Evolutionary conservation across 345 rosid genomes (phyloP), one percentile per base, ranked within the genome.

Genomic region (Abelmoschus esculentus): DNA sequence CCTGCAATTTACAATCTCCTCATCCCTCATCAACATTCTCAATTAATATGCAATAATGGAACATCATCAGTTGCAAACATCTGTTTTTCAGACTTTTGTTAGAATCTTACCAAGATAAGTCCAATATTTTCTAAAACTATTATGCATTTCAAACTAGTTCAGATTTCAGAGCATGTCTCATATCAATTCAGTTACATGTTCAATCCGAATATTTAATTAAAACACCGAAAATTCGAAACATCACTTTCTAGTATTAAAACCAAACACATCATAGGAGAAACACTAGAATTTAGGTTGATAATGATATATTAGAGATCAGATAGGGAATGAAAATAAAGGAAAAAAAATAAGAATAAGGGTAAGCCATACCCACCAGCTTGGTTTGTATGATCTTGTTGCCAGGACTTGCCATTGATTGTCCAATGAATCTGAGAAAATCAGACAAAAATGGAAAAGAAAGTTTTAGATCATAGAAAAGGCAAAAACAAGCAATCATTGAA

Each of bases 351-450:
- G 32, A 40, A 44, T 32, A 78, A 71, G 73, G 73, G 73, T n/a
- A 76, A 79, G 83, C 77, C 86, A 83, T 84, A 84, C 88, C 85
- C 74, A 89, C 88, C 90, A 89, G 87, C 80, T 89, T 87, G 83
- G 90, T 87, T 83, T 87, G 96, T 46, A 85, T 81, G 78, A 81
- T 87, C 83, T 77, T 87, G 82, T 78, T 87, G 53, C 90, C 83
- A 19, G 84, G 83, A 66, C 83, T 78, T 54, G 92, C 79, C 89
- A 85, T 87, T 70, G 61, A 85, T 87, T 70, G 61, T 47, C 15
- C 58, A 70, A 12, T 52, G 26, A 11, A 31, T 69, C 22, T 18
- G 67, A 54, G 32, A 67, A 28, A 53, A 2, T 10, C 4, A 46
- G 53, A 7, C 14, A 38, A 38, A 38, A 38, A 38, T 8, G 42